These are phyloP conservation scores for Kwoniella dejecticola DNA, from an alignment of 768 basidiomycete species.

Conservation along the genomic window DNA sequence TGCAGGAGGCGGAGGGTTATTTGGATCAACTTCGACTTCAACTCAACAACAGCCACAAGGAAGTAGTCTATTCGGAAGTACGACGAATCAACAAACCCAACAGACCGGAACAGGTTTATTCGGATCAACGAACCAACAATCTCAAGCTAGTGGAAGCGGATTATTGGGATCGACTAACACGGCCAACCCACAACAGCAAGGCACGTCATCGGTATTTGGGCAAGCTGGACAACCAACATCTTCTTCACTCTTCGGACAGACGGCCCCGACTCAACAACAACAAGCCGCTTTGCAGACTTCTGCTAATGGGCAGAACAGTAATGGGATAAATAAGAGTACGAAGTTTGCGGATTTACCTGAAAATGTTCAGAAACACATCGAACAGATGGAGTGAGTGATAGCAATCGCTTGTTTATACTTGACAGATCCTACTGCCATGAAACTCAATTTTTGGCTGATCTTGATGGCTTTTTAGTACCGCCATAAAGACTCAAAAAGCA, in stretches of 20 bases:
- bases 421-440: no score
- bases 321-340: constrained; percentile 34
- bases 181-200: constrained; percentile 18
- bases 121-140: neutral
- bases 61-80: constrained; percentile 4
- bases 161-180: neutral
- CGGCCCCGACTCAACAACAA: constrained; percentile 14
- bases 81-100: neutral
- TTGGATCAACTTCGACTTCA: constrained; percentile 8
- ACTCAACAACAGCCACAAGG: constrained; percentile 15
- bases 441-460: no score
- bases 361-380: constrained; percentile 36
- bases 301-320: constrained; percentile 7
- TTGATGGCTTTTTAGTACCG: constrained; percentile 7
- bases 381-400: constrained; percentile 45
- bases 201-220: constrained; percentile 9
- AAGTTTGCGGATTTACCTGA: constrained; percentile 48
- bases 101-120: constrained; percentile 9
- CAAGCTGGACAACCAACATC: constrained; percentile 20
- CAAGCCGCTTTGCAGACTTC: constrained; percentile 14
- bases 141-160: constrained; percentile 4
- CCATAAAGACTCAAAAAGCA: constrained; percentile 44
- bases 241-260: constrained; percentile 24
- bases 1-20: neutral
- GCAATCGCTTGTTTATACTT: no score